A percentile compares a stretch with the other conserved stretches of the same genome.
These are phyloP conservation scores for Fusarium torulosum DNA, from an alignment of 2,329 filamentous ascomycete species.

Conservation along the genomic window DNA sequence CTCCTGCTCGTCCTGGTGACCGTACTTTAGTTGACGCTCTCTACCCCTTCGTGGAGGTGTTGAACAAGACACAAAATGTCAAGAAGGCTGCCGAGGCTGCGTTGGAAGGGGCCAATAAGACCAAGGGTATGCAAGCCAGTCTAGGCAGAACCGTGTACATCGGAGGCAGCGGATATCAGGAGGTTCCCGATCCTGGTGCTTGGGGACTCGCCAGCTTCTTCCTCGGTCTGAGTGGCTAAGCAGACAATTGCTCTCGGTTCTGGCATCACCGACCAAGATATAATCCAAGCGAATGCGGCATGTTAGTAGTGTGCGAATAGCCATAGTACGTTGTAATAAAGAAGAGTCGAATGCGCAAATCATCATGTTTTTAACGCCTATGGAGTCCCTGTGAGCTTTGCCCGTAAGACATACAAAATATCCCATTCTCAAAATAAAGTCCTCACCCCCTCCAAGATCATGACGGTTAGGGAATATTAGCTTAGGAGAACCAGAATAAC, in stretches of 20 bases:
- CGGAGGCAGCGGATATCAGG: slow-evolving; percentile 59
- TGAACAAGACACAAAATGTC: slow-evolving; percentile 74
- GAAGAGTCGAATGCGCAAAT: slow-evolving; percentile 36
- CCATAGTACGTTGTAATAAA: slow-evolving; percentile 18
- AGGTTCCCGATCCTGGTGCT: slow-evolving; percentile 75
- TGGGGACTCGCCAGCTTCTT: slow-evolving; percentile 84
- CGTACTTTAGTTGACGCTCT: slow-evolving; percentile 92
- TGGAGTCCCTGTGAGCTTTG: slow-evolving; percentile 52
- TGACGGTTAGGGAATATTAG: slow-evolving; percentile 55
- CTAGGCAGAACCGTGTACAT: slow-evolving; percentile 70
- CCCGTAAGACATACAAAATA: slow-evolving; percentile 50
- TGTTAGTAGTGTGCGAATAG: slow-evolving; percentile 10
- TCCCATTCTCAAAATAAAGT: slow-evolving; percentile 45
- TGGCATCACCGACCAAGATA: neutral
- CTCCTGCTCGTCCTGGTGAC: slow-evolving; percentile 89
- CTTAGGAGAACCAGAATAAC: slow-evolving; percentile 89
- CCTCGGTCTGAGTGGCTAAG: slow-evolving; percentile 70
- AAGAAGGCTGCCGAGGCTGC: slow-evolving; percentile 81
- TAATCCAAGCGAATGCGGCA: neutral
- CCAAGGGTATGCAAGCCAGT: slow-evolving; percentile 92
- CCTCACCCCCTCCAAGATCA: slow-evolving; percentile 35
- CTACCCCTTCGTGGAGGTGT: slow-evolving; percentile 83
- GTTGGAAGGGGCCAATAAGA: slow-evolving; percentile 80
- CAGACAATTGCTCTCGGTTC: slow-evolving; percentile 35
- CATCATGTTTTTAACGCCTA: slow-evolving; percentile 56